Conservation (phyloP, 805 yeast genomes). For the Cyberlindnera japonica region DNA sequence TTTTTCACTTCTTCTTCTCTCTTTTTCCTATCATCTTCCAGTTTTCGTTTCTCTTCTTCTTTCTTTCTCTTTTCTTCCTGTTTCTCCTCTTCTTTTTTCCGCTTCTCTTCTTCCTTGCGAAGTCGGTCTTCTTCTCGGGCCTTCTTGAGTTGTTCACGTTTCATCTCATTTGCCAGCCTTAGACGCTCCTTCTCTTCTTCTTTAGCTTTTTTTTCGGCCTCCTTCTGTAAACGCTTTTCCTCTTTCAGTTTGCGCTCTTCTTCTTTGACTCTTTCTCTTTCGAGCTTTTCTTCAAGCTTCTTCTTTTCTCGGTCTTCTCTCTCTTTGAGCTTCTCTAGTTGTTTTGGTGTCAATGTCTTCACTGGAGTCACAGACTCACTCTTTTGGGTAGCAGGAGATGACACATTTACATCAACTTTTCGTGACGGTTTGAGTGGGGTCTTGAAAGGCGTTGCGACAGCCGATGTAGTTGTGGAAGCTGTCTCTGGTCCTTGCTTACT, state of each 20-base stretch:
- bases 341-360: slow-evolving; percentile 25
- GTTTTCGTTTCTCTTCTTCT: slow-evolving; percentile 30
- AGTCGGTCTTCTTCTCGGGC: slow-evolving; percentile 22
- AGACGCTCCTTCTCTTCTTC: slow-evolving; percentile 23
- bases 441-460: slow-evolving; percentile 1
- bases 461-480: background rate
- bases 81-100: slow-evolving; percentile 25
- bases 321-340: slow-evolving; percentile 25
- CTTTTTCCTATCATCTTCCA: slow-evolving; percentile 35
- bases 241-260: slow-evolving; percentile 31
- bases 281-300: slow-evolving; percentile 13
- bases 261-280: slow-evolving; percentile 18
- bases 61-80: slow-evolving; percentile 23
- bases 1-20: slow-evolving; percentile 35
- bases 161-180: slow-evolving; percentile 22
- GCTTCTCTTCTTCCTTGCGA: slow-evolving; percentile 24
- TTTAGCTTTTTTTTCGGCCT: too few species aligned
- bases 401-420: background rate
- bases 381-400: background rate
- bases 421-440: slow-evolving; percentile 1
- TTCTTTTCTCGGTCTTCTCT: slow-evolving; percentile 24
- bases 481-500: background rate
- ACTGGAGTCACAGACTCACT: background rate
- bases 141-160: slow-evolving; percentile 23
- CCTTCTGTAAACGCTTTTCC: slow-evolving; percentile 29